Evolutionary conservation across 768 basidiomycete species (phyloP).

Genomic region (Filobasidium floriforme): DNA sequence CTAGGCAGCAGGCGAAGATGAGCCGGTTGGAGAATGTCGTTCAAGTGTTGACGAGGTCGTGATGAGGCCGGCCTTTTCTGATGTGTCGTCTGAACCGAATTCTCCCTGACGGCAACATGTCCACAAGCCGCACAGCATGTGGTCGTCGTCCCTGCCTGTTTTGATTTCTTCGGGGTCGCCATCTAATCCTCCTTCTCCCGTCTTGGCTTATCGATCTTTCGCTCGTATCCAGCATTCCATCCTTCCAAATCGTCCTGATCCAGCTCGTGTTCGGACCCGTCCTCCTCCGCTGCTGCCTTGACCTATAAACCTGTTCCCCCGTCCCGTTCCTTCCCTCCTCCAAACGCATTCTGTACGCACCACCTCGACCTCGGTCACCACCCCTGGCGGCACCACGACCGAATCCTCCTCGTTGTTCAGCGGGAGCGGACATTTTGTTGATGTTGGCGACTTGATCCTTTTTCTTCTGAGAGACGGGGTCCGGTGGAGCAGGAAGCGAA

Average conservation of each 20-base stretch:
- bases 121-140: too few relatives aligned
- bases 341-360: not conserved
- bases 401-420: slow-evolving; percentile 84
- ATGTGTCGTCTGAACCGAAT: not conserved
- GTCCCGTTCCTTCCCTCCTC: too few relatives aligned
- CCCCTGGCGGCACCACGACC: slow-evolving; percentile 66
- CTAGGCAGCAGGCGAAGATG: too few relatives aligned
- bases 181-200: too few relatives aligned
- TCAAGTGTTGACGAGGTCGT: not conserved
- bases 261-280: not conserved
- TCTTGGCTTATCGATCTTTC: not conserved
- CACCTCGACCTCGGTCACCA: slow-evolving; percentile 40
- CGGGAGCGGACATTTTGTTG: slow-evolving; percentile 49
- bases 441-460: not conserved
- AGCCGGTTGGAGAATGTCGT: too few relatives aligned
- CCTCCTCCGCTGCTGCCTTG: too few relatives aligned
- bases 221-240: not conserved
- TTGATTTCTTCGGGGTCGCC: too few relatives aligned
- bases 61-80: not conserved
- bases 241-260: not conserved
- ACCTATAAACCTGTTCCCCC: too few relatives aligned
- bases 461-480: not conserved
- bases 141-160: too few relatives aligned
- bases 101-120: too few relatives aligned
- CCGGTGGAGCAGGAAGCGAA: not conserved